A percentile compares a stretch with the other conserved stretches of the same genome.
Conservation (phyloP, 805 yeast species). For the Saccharomycopsis guyanensis region DNA sequence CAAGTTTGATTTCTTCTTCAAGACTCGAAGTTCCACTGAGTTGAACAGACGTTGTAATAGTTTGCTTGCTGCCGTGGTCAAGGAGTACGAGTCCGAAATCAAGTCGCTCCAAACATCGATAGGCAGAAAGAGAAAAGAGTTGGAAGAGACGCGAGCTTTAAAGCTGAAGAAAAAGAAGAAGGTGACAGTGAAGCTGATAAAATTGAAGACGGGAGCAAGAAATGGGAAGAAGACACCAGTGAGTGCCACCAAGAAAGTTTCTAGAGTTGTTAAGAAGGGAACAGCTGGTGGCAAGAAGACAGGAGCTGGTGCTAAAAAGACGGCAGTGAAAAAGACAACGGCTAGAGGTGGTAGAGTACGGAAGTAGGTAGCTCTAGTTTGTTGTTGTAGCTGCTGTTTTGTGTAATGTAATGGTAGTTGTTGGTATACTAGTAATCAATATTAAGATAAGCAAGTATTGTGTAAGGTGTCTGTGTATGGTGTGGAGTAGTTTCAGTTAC, state of each 20-base stretch:
- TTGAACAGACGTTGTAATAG: slow-evolving; percentile 77
- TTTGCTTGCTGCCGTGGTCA: slow-evolving; percentile 62
- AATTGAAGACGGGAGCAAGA: neutral
- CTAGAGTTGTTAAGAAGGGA: neutral
- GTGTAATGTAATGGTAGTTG: too few species aligned
- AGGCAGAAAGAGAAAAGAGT: slow-evolving; percentile 10
- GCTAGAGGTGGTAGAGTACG: too few species aligned
- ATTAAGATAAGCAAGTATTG: too few species aligned
- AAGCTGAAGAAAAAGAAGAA: slow-evolving; percentile 1
- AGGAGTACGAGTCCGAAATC: slow-evolving; percentile 44
- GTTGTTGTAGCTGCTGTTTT: too few species aligned
- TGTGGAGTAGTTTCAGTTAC: too few species aligned
- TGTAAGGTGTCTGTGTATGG: too few species aligned
- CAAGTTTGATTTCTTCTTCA: slow-evolving; percentile 81
- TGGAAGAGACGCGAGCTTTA: neutral
- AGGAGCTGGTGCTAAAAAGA: too few species aligned
- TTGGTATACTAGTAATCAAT: too few species aligned
- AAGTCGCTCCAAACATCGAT: slow-evolving; percentile 3
- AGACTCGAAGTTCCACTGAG: slow-evolving; percentile 71
- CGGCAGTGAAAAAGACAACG: slow-evolving; percentile 1
- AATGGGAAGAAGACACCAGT: neutral
- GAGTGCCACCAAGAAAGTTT: neutral
- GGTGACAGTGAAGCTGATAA: neutral
- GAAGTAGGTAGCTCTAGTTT: too few species aligned
- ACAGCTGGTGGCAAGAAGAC: too few species aligned